Evolutionary conservation across 106 monocot species (phyloP), one percentile per base, ranked within the genome.

Genomic region (Allium sativum): DNA sequence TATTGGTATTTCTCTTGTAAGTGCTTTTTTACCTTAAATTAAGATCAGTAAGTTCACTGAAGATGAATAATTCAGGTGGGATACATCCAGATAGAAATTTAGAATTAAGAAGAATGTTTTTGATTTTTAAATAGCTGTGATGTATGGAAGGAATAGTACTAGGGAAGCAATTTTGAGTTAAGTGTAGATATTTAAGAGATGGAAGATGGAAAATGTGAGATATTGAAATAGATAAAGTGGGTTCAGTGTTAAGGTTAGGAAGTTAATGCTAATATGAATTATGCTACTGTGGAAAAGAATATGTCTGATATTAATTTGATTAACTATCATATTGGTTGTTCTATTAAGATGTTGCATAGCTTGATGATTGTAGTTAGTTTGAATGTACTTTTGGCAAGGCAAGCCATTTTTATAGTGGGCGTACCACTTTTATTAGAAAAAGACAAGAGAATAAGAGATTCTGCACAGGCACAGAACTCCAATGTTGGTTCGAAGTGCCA

Each of bases 81-180:
- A 90, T 77, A 8, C 55, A 31, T 20, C 90, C 90, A 10, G 71
- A 67, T 16, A 90, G 54, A 12, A 21, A 55, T 57, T 91, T 91
- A 12, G 72, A 69, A 19, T 83, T 74, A 9, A 79, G 17, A n/a
- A 18, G 19, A 10, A 91, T 50, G 4, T 60, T 77, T 20, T 68
- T 20, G 17, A 91, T 56, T 13, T 83, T 91, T 9, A 62, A 70
- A 12, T 80, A 64, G 15, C 67, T 68, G 21, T 77, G 80, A 13
- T 86, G 61, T 62, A 46, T 22, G 1, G 55, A 20, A 10, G 91
- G 86, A 18, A 91, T 78, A 17, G 56, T 2, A 15, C 91, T 86
- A 10, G 79, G 69, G 77, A 85, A 58, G 17, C 18, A 3, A 57
- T 86, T 90, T 21, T 12, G 16, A 64, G 72, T 80, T 65, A 90